Percentiles rank a stretch among this genome's conserved stretches.
phyloP scores from a whole-genome alignment of 2,329 filamentous ascomycete genomes.

The Trichophyton equinum region DNA sequence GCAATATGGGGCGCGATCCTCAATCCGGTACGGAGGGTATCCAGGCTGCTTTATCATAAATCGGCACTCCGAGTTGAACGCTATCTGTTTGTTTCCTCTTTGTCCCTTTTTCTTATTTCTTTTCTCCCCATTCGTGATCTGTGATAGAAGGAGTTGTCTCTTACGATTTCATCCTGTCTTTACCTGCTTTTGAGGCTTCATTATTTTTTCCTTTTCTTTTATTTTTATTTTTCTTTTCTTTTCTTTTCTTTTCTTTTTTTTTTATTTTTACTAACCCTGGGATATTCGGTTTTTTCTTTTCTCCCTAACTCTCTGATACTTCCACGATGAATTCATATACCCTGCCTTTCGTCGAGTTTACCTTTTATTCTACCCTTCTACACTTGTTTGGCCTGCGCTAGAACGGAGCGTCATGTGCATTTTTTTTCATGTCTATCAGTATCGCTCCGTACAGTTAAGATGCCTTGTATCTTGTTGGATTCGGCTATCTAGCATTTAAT shows the following conservation, averaged over 20 bases:
- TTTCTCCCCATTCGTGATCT: neutral
- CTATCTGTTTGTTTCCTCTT: neutral
- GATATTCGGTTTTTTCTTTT: neutral
- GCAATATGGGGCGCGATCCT: constrained; percentile 3
- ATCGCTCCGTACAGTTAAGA: neutral
- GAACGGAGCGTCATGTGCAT: neutral
- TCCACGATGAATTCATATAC: neutral
- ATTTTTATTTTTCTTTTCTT: neutral
- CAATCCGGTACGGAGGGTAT: neutral
- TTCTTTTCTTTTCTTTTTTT: neutral
- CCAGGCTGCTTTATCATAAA: neutral
- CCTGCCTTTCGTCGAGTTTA: constrained; percentile 1
- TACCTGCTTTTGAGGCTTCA: neutral
- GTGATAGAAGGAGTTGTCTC: neutral
- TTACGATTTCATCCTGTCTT: neutral
- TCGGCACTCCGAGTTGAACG: neutral
- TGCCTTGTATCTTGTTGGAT: neutral
- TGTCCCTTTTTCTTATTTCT: neutral
- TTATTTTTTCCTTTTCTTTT: neutral
- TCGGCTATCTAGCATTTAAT: constrained; percentile 3
- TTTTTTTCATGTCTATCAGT: neutral
- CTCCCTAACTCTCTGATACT: neutral
- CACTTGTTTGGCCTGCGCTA: neutral
- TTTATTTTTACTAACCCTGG: neutral
- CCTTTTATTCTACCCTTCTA: neutral